Conservation (phyloP, 352 stramenopile genomes). For the Pythium pectinolyticum region DNA sequence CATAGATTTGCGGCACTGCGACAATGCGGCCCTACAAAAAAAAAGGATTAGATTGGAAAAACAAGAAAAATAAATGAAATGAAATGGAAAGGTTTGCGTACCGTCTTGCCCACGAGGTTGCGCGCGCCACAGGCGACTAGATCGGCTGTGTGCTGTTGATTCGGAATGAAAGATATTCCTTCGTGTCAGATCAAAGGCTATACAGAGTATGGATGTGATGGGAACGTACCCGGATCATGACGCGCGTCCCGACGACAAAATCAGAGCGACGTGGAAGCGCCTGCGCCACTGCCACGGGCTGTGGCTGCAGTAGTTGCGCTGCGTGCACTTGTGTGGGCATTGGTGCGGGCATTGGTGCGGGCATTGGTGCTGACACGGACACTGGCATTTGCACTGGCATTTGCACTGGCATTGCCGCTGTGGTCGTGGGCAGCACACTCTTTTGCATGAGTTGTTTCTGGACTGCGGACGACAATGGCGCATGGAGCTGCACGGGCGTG, state of each 20-base stretch:
- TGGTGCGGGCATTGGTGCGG: neutral
- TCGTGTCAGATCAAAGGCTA: neutral
- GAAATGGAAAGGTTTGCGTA: constrained; percentile 8
- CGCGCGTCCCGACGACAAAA: constrained; percentile 59
- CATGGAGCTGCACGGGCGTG: constrained; percentile 4
- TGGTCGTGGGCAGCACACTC: no score
- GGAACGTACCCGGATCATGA: constrained; percentile 63
- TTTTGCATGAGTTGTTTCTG: no score
- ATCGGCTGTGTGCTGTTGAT: constrained; percentile 65
- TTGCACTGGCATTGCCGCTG: constrained; percentile 24
- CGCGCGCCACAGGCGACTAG: constrained; percentile 72
- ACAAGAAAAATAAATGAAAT: neutral
- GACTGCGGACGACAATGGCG: constrained; percentile 31
- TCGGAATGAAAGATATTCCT: neutral
- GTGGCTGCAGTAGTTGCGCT: neutral
- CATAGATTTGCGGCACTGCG: constrained; percentile 70
- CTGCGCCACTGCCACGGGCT: constrained; percentile 14
- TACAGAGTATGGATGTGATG: neutral
- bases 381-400: constrained; percentile 8
- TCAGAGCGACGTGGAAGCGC: constrained; percentile 46
- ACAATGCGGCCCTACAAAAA: constrained; percentile 55
- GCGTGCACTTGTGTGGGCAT: constrained; percentile 9
- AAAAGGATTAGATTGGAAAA: neutral
- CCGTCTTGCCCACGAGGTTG: constrained; percentile 71
- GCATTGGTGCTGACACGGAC: neutral